These are phyloP conservation scores for Acacia melanoxylon DNA, from an alignment of 306 rosid species.

Conservation along the genomic window DNA sequence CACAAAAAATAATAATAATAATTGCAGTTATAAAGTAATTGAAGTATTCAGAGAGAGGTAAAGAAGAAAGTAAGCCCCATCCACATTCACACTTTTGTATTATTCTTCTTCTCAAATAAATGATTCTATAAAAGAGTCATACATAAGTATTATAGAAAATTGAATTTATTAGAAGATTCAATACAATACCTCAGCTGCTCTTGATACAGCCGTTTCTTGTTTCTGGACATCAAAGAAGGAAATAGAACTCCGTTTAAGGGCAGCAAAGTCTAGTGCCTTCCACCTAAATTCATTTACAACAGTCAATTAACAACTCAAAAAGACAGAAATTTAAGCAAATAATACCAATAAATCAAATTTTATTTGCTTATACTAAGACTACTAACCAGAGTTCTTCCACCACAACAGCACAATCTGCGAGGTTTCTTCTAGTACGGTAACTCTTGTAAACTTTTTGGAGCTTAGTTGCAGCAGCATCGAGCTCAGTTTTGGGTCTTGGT, in stretches of 20 bases:
- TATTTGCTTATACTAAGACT: slow-evolving; percentile 8
- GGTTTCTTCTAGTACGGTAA: slow-evolving; percentile 86
- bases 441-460: slow-evolving; percentile 86
- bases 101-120: neutral
- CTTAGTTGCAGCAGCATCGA: slow-evolving; percentile 81
- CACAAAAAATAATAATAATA: neutral
- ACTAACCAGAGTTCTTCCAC: slow-evolving; percentile 82
- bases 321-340: neutral
- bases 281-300: slow-evolving; percentile 46
- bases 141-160: neutral
- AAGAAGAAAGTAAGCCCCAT: neutral
- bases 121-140: neutral
- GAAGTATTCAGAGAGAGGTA: neutral
- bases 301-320: neutral
- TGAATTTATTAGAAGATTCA: neutral
- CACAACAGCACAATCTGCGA: slow-evolving; percentile 93
- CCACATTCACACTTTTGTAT: neutral
- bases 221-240: slow-evolving; percentile 63
- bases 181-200: slow-evolving; percentile 63
- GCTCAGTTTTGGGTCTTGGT: slow-evolving; percentile 65
- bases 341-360: neutral
- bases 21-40: neutral
- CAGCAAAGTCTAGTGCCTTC: slow-evolving; percentile 74
- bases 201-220: slow-evolving; percentile 65
- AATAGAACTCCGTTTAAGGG: slow-evolving; percentile 60